A percentile compares a stretch with the other conserved stretches of the same genome.
phyloP scores from a whole-genome alignment of 2,329 filamentous ascomycete genomes.

The Monosporascus sp. region DNA sequence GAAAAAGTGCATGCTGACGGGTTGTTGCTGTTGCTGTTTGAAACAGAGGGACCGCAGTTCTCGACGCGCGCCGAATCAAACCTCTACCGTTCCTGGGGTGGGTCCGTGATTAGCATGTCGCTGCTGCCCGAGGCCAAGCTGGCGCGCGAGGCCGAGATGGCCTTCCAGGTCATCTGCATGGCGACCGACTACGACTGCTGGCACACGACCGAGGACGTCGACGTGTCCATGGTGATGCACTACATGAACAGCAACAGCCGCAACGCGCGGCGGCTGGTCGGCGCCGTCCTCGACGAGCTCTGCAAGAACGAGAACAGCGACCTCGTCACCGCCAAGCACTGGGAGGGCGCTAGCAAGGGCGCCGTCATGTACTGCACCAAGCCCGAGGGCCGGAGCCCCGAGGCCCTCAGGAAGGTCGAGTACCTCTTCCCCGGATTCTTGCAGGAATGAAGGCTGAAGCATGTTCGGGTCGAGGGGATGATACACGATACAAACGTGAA shows the following conservation, averaged over 20 bases:
- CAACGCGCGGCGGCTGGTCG: conserved; percentile 82
- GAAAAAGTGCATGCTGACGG: neutral
- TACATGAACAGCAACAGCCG: conserved; percentile 91
- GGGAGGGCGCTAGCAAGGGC: conserved; percentile 69
- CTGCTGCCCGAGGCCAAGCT: conserved; percentile 93
- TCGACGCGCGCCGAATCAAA: conserved; percentile 92
- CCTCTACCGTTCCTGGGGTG: conserved; percentile 91
- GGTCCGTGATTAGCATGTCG: conserved; percentile 97
- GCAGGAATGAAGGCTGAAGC: conserved; percentile 26
- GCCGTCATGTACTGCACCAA: conserved; percentile 80
- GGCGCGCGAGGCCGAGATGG: conserved; percentile 90
- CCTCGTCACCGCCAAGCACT: conserved; percentile 73
- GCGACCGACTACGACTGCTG: conserved; percentile 99
- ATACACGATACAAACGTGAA: neutral
- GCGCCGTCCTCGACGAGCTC: conserved; percentile 80
- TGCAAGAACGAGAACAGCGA: conserved; percentile 70
- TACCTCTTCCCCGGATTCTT: conserved; percentile 87
- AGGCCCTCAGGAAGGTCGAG: conserved; percentile 72
- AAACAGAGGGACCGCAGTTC: conserved; percentile 90
- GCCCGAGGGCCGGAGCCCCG: conserved; percentile 63
- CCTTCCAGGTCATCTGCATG: conserved; percentile 99
- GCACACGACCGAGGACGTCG: conserved; percentile 77
- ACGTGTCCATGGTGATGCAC: conserved; percentile 93
- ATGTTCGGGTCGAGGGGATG: too few relatives aligned
- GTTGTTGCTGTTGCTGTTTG: neutral